Base-by-base conservation (phyloP, 2,329 filamentous ascomycete species). In the Trichoderma guizhouense region DNA sequence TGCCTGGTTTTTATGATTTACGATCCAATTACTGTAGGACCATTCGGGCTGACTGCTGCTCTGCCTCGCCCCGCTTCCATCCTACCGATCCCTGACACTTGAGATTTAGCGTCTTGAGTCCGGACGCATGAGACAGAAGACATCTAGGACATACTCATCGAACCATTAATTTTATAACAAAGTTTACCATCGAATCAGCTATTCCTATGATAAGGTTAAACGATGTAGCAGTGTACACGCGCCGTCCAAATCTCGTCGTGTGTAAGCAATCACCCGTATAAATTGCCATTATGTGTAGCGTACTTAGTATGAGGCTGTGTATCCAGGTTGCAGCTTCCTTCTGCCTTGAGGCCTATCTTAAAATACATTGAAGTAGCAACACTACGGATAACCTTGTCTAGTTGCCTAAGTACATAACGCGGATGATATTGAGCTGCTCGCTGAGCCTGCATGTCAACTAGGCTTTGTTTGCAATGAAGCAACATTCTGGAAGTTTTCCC, bases 41-140 rank as follows among this genome's bases (percentile, higher is more conserved):
- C 8, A 47, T 43, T 39, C 28, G 32, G 65, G 66, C 66, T 60
- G 66, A 69, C 55, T 69, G 36, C 24, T 28, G 65, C 36, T 60
- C 53, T 69, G 66, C 66, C 66, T 69, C 55, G 36, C 66, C 55
- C 66, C 66, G 66, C 66, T 39, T 32, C 30, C 26, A 1, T 58
- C 12, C 9, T 1, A 43, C 21, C 9, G 9, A 68, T 26, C 34
- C 64, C 66, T 69, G 66, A 7, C 26, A 34, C n/a, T 24, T n/a
- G 28, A 21, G 66, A 69, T 47, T 69, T 69, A 58, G 66, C 55
- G 55, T 60, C 36, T 3, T 61, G 28, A n/a, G 43, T 18, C 21
- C 24, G 1, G 1, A 32, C 2, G 6, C 34, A 47, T 3, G 12
- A 34, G 7, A 24, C 15, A 9, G 7, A 24, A 24, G n/a, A 14